Percentiles rank a stretch among this genome's conserved stretches.
Conservation (phyloP, 805 yeast genomes). For the Torulaspora delbrueckii region DNA sequence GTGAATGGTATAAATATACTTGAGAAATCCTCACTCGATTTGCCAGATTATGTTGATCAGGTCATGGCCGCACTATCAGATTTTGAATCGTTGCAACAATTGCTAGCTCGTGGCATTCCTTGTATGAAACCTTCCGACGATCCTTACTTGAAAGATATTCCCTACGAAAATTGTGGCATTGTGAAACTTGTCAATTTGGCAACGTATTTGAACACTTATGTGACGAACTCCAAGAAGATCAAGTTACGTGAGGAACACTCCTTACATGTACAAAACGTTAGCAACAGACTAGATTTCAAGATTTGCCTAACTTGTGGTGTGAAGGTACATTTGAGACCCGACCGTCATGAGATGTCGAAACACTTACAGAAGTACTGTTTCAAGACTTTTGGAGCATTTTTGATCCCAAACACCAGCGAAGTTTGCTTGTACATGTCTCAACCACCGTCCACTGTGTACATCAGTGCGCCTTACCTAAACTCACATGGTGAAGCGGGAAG, state of each 20-base stretch:
- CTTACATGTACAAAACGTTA: conserved; percentile 21
- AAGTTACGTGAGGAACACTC: conserved; percentile 32
- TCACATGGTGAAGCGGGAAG: conserved; percentile 70
- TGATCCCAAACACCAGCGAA: conserved; percentile 36
- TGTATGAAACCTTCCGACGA: conserved; percentile 10
- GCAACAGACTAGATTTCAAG: conserved; percentile 40
- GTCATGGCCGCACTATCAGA: conserved; percentile 17
- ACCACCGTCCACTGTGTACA: conserved; percentile 31
- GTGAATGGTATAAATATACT: conserved; percentile 25
- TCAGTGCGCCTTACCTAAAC: conserved; percentile 68
- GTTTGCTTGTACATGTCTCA: conserved; percentile 34
- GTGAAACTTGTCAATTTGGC: conserved; percentile 53
- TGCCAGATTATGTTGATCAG: conserved; percentile 14
- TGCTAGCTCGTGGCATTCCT: conserved; percentile 10
- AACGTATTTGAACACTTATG: conserved; percentile 38
- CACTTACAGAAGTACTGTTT: conserved; percentile 32
- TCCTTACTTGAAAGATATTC: conserved; percentile 17
- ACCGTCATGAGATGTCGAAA: conserved; percentile 30
- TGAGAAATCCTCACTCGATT: conserved; percentile 5
- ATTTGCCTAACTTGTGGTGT: conserved; percentile 46
- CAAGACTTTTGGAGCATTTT: conserved; percentile 35
- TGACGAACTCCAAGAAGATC: conserved; percentile 32
- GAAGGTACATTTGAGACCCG: conserved; percentile 35
- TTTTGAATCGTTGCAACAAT: conserved; percentile 11
- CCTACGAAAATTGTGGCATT: conserved; percentile 49